phyloP scores from a whole-genome alignment of 768 basidiomycete species.

The Epithele typhae region DNA sequence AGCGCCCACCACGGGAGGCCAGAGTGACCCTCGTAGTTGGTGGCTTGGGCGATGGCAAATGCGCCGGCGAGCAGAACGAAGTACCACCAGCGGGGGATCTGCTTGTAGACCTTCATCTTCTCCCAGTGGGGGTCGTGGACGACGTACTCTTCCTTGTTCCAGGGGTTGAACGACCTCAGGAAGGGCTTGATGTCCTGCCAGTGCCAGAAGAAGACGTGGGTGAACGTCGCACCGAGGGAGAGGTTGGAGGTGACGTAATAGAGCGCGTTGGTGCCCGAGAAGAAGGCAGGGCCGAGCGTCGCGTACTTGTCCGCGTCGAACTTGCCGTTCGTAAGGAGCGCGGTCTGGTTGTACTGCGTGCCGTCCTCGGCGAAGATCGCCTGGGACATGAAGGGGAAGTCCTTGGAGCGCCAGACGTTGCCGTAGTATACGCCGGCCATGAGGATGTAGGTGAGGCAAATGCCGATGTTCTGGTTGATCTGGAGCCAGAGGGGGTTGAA shows the following conservation, averaged over 20 bases:
- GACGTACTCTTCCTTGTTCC: constrained; percentile 25
- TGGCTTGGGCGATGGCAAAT: constrained; percentile 46
- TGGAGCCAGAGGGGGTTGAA: constrained; percentile 26
- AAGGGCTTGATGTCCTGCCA: constrained; percentile 32
- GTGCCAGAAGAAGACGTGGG: constrained; percentile 34
- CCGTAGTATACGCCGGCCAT: constrained; percentile 29
- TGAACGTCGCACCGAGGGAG: constrained; percentile 29
- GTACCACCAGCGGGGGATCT: constrained; percentile 54
- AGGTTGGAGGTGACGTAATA: constrained; percentile 32
- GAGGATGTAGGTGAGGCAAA: constrained; percentile 30
- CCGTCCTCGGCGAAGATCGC: constrained; percentile 25
- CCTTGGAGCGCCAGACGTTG: constrained; percentile 55
- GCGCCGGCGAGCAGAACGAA: constrained; percentile 37
- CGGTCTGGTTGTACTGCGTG: constrained; percentile 36
- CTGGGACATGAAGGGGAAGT: constrained; percentile 50
- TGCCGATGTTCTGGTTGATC: constrained; percentile 21
- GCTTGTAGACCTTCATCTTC: constrained; percentile 46
- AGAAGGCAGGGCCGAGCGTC: constrained; percentile 30
- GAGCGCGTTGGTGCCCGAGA: constrained; percentile 33
- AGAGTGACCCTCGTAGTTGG: constrained; percentile 45
- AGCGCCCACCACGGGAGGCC: constrained; percentile 53
- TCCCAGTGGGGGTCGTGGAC: constrained; percentile 44
- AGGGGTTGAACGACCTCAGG: constrained; percentile 30
- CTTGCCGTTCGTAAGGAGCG: constrained; percentile 42
- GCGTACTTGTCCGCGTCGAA: constrained; percentile 24